Evolutionary conservation across 140 eudicot species (phyloP).

Genomic region (Oenanthe javanica): DNA sequence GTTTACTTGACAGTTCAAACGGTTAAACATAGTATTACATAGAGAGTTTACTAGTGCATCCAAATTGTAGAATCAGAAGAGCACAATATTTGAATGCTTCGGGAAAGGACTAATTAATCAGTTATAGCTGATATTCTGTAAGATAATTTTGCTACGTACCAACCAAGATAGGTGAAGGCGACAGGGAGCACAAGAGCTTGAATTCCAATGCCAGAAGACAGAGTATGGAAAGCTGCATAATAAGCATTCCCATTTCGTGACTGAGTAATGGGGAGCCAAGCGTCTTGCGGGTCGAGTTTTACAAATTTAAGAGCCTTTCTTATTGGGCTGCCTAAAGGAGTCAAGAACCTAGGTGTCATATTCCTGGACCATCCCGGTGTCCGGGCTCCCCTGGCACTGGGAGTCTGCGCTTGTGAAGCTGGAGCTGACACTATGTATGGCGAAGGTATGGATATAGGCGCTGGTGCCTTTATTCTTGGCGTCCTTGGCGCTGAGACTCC

Average conservation of each 20-base stretch:
- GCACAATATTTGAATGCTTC: too few relatives aligned
- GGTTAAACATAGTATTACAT: too few relatives aligned
- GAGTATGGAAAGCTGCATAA: conserved; percentile 41
- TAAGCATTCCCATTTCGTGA: conserved; percentile 47
- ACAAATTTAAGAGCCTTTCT: conserved; percentile 33
- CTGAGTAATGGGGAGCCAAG: conserved; percentile 65
- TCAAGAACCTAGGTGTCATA: conserved; percentile 39
- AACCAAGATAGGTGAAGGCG: conserved; percentile 50
- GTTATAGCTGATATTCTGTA: neutral
- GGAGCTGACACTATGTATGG: conserved; percentile 27
- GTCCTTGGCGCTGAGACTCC: conserved; percentile 29
- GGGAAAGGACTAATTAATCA: neutral
- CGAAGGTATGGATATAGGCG: conserved; percentile 23
- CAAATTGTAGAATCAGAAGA: too few relatives aligned
- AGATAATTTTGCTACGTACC: conserved; percentile 14
- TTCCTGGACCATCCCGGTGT: conserved; percentile 44
- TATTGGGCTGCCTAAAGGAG: conserved; percentile 46
- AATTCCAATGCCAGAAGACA: conserved; percentile 49
- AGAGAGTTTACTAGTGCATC: neutral
- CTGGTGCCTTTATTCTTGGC: conserved; percentile 18
- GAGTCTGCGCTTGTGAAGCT: conserved; percentile 40
- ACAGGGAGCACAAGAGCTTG: conserved; percentile 55
- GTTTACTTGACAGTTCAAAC: neutral
- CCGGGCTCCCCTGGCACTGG: conserved; percentile 15
- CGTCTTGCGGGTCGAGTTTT: conserved; percentile 38